Percentiles rank a stretch among this genome's conserved stretches.
Evolutionary conservation across 2,329 filamentous ascomycete species (phyloP).

Genomic region (Talaromyces piceae): DNA sequence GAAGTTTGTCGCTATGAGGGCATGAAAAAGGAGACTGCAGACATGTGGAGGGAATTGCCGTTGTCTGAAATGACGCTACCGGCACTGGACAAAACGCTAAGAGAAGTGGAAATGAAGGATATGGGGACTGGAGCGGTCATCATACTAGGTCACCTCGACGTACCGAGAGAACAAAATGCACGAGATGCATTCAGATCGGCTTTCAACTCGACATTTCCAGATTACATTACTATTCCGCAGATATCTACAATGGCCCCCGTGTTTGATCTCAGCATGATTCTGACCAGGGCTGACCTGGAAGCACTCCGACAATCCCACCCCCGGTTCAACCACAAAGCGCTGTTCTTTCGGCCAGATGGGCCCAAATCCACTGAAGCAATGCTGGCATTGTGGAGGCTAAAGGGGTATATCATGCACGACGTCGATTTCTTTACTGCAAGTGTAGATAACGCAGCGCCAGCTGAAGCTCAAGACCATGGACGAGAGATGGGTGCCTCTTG

Average conservation of each 20-base stretch:
- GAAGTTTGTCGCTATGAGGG: constrained; percentile 19
- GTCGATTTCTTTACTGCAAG: neutral
- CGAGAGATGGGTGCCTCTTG: neutral
- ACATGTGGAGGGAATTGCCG: constrained; percentile 5
- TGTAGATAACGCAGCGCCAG: neutral
- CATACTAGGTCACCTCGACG: constrained; percentile 1
- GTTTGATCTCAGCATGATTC: constrained; percentile 28
- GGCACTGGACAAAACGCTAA: constrained; percentile 2
- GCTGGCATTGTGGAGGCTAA: constrained; percentile 33
- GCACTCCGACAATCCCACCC: constrained; percentile 20
- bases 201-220: constrained; percentile 14
- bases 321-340: constrained; percentile 24
- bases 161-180: constrained; percentile 9
- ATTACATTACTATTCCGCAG: constrained; percentile 24
- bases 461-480: no score
- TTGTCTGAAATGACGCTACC: constrained; percentile 1
- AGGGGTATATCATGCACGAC: constrained; percentile 22
- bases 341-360: constrained; percentile 30
- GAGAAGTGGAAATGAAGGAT: constrained; percentile 5
- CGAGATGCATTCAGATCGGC: constrained; percentile 13
- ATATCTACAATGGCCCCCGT: constrained; percentile 26
- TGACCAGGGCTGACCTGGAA: constrained; percentile 24
- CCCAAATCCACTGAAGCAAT: constrained; percentile 23
- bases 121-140: constrained; percentile 8
- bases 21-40: neutral